Percentiles rank a stretch among this genome's conserved stretches.
phyloP scores from a whole-genome alignment of 805 yeast species.

The Debaryomyces hansenii region DNA sequence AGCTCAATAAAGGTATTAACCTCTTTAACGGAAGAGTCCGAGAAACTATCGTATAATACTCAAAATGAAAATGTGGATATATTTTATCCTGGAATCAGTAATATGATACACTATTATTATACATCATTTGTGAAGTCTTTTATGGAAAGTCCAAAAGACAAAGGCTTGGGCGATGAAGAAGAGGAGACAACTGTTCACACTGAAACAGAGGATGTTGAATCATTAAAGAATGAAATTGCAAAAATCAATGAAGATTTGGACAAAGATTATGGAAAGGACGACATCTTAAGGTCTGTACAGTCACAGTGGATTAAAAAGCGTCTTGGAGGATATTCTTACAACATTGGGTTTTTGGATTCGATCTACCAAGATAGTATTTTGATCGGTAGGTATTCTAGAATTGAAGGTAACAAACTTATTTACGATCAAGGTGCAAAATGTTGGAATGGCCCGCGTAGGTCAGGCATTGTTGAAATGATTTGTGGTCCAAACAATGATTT shows the following conservation, averaged over 20 bases:
- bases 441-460: slow-evolving; percentile 92
- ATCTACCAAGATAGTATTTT: slow-evolving; percentile 54
- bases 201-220: slow-evolving; percentile 9
- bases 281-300: slow-evolving; percentile 59
- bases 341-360: slow-evolving; percentile 55
- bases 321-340: slow-evolving; percentile 73
- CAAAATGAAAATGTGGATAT: slow-evolving; percentile 2
- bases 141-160: background rate
- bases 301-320: slow-evolving; percentile 47
- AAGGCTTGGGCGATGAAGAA: slow-evolving; percentile 11
- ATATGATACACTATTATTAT: slow-evolving; percentile 26
- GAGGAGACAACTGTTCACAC: slow-evolving; percentile 1
- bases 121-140: slow-evolving; percentile 3
- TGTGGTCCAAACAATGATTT: slow-evolving; percentile 66
- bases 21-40: slow-evolving; percentile 18
- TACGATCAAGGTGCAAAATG: slow-evolving; percentile 74
- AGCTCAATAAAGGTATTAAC: slow-evolving; percentile 18
- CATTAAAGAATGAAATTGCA: slow-evolving; percentile 12
- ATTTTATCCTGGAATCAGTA: slow-evolving; percentile 18
- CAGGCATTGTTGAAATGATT: slow-evolving; percentile 58
- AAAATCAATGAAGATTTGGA: slow-evolving; percentile 21
- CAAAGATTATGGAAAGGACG: slow-evolving; percentile 56
- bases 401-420: slow-evolving; percentile 29
- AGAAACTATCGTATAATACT: background rate
- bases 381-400: slow-evolving; percentile 48